phyloP scores from a whole-genome alignment of 345 rosid species.

The Pistacia vera region DNA sequence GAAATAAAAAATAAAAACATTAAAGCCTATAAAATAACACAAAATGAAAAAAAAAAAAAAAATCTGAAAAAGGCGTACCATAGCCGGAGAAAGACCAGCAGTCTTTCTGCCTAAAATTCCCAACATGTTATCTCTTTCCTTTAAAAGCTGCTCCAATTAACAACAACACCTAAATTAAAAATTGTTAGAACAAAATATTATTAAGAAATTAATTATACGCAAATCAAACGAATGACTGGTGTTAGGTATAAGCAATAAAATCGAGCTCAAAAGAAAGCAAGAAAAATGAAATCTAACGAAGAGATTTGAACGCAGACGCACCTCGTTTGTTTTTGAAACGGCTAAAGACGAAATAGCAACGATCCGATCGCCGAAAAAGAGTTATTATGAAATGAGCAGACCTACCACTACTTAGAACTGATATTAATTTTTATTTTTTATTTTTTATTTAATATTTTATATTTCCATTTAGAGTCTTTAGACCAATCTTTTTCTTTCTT shows the following conservation, averaged over 20 bases:
- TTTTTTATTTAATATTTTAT: neutral
- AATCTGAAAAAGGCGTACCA: conserved; percentile 17
- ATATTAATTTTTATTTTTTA: neutral
- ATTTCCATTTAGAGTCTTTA: neutral
- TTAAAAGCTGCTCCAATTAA: conserved; percentile 15
- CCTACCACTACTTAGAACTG: neutral
- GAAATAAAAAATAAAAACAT: neutral
- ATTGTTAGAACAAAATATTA: neutral
- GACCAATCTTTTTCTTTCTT: neutral
- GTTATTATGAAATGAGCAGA: neutral
- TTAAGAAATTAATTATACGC: neutral
- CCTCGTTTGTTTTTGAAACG: neutral
- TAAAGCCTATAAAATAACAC: neutral
- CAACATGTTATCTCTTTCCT: conserved; percentile 47
- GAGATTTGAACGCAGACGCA: neutral
- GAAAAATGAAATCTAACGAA: neutral
- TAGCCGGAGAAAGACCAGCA: conserved; percentile 38
- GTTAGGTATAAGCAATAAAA: neutral
- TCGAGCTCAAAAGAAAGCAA: neutral
- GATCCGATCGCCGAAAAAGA: neutral
- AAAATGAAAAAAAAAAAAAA: neutral
- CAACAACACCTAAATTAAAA: neutral
- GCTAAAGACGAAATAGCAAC: neutral
- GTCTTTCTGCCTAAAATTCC: conserved; percentile 57
- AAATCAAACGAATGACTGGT: neutral